These are phyloP conservation scores for Macrophomina pseudophaseolina DNA, from an alignment of 2,329 filamentous ascomycete genomes.

Conservation along the genomic window DNA sequence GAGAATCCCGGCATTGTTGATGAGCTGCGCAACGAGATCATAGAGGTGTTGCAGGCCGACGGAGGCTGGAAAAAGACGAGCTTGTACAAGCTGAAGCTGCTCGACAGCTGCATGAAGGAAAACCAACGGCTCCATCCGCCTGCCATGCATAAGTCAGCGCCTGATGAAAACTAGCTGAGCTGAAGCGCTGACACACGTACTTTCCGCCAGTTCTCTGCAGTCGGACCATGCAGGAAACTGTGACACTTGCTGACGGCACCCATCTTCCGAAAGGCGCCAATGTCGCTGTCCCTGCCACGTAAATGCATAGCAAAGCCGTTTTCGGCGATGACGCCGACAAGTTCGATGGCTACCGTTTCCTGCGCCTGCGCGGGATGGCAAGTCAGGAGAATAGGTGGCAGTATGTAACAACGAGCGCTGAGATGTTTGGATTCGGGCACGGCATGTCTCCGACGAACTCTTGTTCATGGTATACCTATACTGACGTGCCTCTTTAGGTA, in stretches of 20 bases:
- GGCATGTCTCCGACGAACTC: slow-evolving; percentile 26
- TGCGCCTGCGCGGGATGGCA: slow-evolving; percentile 9
- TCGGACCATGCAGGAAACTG: slow-evolving; percentile 27
- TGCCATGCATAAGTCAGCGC: slow-evolving; percentile 6
- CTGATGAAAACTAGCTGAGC: no score
- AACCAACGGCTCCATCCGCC: slow-evolving; percentile 27
- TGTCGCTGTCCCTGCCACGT: slow-evolving; percentile 20
- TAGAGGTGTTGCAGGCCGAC: slow-evolving; percentile 22
- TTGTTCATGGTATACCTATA: no score
- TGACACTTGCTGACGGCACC: slow-evolving; percentile 30
- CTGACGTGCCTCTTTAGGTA: no score
- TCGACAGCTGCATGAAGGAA: slow-evolving; percentile 33
- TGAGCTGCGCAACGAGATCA: slow-evolving; percentile 28
- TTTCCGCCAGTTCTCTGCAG: background rate
- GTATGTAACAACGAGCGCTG: slow-evolving; percentile 35
- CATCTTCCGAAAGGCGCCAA: slow-evolving; percentile 27
- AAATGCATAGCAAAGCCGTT: slow-evolving; percentile 23
- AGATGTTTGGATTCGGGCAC: slow-evolving; percentile 37
- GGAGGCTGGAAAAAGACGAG: slow-evolving; percentile 26
- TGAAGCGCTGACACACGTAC: background rate
- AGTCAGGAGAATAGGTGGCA: slow-evolving; percentile 30
- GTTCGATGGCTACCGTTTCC: slow-evolving; percentile 29
- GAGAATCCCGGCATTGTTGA: slow-evolving; percentile 28
- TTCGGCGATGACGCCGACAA: slow-evolving; percentile 22
- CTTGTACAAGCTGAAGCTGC: slow-evolving; percentile 28